phyloP scores from a whole-genome alignment of 148 eudicot genomes.

The Rhododendron ferrugineum region DNA sequence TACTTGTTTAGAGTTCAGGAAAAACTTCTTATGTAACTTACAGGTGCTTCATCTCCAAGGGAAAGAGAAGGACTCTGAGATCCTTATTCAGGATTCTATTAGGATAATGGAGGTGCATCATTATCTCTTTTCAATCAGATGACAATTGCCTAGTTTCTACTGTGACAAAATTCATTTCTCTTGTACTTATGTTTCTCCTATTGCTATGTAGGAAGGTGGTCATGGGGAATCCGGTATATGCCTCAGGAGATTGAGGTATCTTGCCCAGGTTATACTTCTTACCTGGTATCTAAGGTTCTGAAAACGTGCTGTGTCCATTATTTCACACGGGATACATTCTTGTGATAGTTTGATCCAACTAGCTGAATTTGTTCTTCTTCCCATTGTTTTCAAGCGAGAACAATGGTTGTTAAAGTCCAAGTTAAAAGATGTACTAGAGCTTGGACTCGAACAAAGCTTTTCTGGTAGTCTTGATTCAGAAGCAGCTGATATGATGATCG shows the following conservation, averaged over 20 bases:
- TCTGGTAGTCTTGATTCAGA: constrained; percentile 1
- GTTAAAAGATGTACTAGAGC: background rate
- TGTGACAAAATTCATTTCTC: constrained; percentile 1
- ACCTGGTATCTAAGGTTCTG: background rate
- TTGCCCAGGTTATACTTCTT: constrained; percentile 64
- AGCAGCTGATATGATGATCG: background rate
- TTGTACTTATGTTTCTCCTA: constrained; percentile 5
- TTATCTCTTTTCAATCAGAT: constrained; percentile 7
- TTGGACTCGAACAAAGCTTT: background rate
- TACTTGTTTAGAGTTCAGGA: background rate
- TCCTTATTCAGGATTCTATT: constrained; percentile 66
- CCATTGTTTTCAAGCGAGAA: background rate
- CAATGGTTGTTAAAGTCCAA: background rate
- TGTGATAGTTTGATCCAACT: background rate
- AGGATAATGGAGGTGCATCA: constrained; percentile 64
- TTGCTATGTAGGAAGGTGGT: constrained; percentile 62
- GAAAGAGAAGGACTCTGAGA: constrained; percentile 64
- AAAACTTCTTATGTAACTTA: constrained; percentile 4
- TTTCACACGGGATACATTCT: background rate
- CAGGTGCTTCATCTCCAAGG: constrained; percentile 85
- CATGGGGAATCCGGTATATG: constrained; percentile 70
- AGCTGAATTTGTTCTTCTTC: constrained; percentile 8
- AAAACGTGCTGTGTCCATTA: background rate
- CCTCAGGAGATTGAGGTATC: constrained; percentile 71
- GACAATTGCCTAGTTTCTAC: constrained; percentile 1